Evolutionary conservation across 1,139 yeast species (phyloP), one percentile per base, ranked within the genome.

Genomic region (Pichia sp.): DNA sequence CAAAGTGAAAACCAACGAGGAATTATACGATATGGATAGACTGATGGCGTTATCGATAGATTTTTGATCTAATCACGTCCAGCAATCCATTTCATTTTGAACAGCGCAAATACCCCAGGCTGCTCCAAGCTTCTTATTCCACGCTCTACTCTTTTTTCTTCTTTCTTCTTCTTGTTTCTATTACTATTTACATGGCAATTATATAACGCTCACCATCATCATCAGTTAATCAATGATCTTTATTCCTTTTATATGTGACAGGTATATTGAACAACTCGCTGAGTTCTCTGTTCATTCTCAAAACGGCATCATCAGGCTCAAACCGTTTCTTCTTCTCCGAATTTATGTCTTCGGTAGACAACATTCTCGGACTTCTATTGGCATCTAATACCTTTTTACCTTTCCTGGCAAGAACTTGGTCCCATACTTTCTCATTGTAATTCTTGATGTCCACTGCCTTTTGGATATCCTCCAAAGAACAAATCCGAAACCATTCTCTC

Each of bases 31-130:
- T 8, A 73, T 72, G 43, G 76, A 73, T 59, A 59, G 56, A 49
- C 45, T 55, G 16, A 62, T 64, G 46, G 55, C 54, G 8, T 32
- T 78, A 46, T 76, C 70, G 47, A 85, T 82, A 38, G 75, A 70
- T 54, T 85, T 75, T 64, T 75, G 78, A 31, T 49, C 4, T 31
- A 11, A 11, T 11, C 4, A 31, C 11, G 11, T 31, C 11, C 34
- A 31, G 11, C 11, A 2, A 11, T 31, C 11, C 34, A 31, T 31
- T 31, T 8, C 4, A 19, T n/a, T 19, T 19, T 19, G 23, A 2
- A 19, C 23, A 19, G 23, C 23, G 3, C 23, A 19, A 19, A 19
- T 19, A 19, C 23, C 23, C 23, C 3, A 19, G 23, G 23, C 23
- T 19, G 23, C 23, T 19, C 23, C 23, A 19, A 19, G 23, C 23